A percentile compares a stretch with the other conserved stretches of the same genome.
These are phyloP conservation scores for Thraustochytrium striatum DNA, from an alignment of 352 stramenopile species.

Conservation along the genomic window DNA sequence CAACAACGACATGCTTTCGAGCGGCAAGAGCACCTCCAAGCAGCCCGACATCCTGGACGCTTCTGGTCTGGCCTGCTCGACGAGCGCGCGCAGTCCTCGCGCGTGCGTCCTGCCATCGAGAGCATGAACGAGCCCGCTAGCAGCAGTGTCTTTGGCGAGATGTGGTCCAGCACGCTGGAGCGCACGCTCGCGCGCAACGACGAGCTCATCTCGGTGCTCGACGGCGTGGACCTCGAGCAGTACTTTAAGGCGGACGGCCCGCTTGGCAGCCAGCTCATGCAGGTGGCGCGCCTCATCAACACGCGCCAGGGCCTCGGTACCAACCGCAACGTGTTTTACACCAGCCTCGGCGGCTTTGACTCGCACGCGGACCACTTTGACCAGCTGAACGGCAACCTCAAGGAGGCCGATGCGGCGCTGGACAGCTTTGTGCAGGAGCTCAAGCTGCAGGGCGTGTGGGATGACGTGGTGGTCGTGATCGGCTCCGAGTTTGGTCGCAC, in stretches of 20 bases:
- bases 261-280: conserved; percentile 52
- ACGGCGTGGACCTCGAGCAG: neutral
- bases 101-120: neutral
- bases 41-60: conserved; percentile 53
- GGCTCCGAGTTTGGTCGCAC: conserved; percentile 64
- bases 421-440: conserved; percentile 59
- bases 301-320: conserved; percentile 55
- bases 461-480: conserved; percentile 59
- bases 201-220: neutral
- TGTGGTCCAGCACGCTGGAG: neutral
- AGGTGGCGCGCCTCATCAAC: conserved; percentile 61
- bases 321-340: conserved; percentile 60
- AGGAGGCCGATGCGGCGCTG: conserved; percentile 56
- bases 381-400: neutral
- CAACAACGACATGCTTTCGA: conserved; percentile 55
- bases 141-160: conserved; percentile 10
- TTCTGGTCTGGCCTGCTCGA: conserved; percentile 49
- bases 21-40: no score
- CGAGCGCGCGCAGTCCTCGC: conserved; percentile 29
- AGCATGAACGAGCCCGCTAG: neutral
- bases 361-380: conserved; percentile 52
- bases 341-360: conserved; percentile 61
- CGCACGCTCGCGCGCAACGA: neutral
- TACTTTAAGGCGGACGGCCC: neutral
- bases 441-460: conserved; percentile 56